Conservation (phyloP, 1,284 basidiomycete species). For the Ustilago loliicola region DNA sequence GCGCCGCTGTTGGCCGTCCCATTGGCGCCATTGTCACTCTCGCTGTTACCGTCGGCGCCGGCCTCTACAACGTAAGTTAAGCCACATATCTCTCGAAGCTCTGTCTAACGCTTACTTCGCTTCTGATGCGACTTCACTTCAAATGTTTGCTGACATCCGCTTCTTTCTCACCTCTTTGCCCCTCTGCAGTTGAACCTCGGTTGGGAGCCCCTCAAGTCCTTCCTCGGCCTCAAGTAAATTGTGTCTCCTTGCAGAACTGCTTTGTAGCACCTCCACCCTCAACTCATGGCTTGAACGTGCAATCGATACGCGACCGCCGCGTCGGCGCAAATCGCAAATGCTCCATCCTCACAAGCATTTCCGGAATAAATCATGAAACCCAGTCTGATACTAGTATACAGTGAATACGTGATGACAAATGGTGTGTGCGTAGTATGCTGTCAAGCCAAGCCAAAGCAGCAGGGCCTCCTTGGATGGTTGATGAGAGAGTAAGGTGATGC, state of each 20-base stretch:
- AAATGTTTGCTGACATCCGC: slow-evolving; percentile 3
- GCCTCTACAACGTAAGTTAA: slow-evolving; percentile 67
- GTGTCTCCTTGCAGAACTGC: not conserved
- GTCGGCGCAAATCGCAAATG: not conserved
- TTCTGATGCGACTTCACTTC: not conserved
- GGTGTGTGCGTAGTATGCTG: not conserved
- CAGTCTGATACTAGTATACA: slow-evolving; percentile 22
- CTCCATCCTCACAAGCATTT: not conserved
- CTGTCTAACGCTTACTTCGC: not conserved
- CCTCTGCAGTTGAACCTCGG: slow-evolving; percentile 63
- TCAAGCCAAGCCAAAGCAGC: not conserved
- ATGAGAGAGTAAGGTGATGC: not conserved
- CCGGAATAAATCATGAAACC: slow-evolving; percentile 9
- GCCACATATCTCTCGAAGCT: not conserved
- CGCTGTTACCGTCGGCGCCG: slow-evolving; percentile 57
- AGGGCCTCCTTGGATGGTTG: not conserved
- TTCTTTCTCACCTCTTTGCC: not conserved
- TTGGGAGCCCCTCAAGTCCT: slow-evolving; percentile 69
- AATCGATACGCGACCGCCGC: slow-evolving; percentile 2
- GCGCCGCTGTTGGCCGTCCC: slow-evolving; percentile 39
- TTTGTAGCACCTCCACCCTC: slow-evolving; percentile 1
- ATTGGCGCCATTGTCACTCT: slow-evolving; percentile 60
- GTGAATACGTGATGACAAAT: not conserved
- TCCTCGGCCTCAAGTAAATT: slow-evolving; percentile 67
- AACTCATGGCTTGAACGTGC: not conserved